These are phyloP conservation scores for Ogataea pignaliae DNA, from an alignment of 805 yeast genomes.

Conservation along the genomic window DNA sequence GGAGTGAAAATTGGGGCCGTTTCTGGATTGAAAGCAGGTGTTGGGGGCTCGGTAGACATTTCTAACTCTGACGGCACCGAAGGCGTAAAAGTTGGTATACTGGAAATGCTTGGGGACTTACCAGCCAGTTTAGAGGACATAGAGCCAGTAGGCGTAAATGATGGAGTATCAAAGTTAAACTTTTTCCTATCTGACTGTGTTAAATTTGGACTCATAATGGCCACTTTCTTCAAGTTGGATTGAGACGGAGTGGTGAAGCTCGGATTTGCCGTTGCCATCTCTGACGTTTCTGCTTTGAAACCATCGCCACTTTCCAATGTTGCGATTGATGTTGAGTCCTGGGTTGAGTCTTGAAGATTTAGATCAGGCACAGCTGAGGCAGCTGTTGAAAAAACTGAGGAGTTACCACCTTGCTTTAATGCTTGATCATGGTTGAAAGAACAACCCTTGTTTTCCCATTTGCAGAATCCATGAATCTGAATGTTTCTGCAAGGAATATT, in stretches of 20 bases:
- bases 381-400: slow-evolving; percentile 4
- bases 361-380: slow-evolving; percentile 4
- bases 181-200: slow-evolving; percentile 31
- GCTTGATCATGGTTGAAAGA: slow-evolving; percentile 64
- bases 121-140: slow-evolving; percentile 36
- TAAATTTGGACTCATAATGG: not conserved
- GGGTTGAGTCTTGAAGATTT: not conserved
- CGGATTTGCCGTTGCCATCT: slow-evolving; percentile 5
- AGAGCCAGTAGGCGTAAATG: slow-evolving; percentile 43
- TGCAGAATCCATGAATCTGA: slow-evolving; percentile 82
- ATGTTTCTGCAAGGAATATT: slow-evolving; percentile 81
- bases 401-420: slow-evolving; percentile 6
- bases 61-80: slow-evolving; percentile 13
- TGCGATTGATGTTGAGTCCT: slow-evolving; percentile 1
- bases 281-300: not conserved
- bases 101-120: slow-evolving; percentile 46
- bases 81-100: slow-evolving; percentile 48
- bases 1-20: slow-evolving; percentile 31
- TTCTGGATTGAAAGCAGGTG: slow-evolving; percentile 24
- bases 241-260: slow-evolving; percentile 3
- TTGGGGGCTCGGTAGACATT: not conserved
- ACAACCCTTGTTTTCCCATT: slow-evolving; percentile 83
- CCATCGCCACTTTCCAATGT: not conserved
- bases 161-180: slow-evolving; percentile 51
- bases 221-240: not conserved